Evolutionary conservation across 2,329 filamentous ascomycete genomes (phyloP).

Genomic region (Mycosphaerella sp.): DNA sequence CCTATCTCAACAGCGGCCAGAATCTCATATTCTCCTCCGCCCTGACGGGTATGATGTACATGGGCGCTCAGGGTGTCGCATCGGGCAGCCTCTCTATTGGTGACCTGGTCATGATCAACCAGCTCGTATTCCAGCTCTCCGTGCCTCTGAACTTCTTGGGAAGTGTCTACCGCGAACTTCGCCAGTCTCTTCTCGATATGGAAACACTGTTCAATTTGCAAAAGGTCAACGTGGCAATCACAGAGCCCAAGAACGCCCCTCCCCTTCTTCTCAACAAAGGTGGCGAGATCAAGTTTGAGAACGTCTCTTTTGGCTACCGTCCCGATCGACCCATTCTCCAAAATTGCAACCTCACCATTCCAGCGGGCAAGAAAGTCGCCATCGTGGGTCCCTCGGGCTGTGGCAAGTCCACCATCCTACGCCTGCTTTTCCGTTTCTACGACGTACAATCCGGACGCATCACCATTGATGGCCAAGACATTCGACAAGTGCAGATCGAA

Average conservation of each 20-base stretch:
- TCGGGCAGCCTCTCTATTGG: slow-evolving; percentile 77
- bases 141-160: slow-evolving; percentile 96
- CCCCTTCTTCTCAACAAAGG: slow-evolving; percentile 65
- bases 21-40: slow-evolving; percentile 96
- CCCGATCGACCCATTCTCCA: slow-evolving; percentile 78
- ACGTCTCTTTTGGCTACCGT: slow-evolving; percentile 90
- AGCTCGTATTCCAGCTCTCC: slow-evolving; percentile 95
- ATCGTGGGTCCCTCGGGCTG: slow-evolving; percentile 93
- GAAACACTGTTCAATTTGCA: slow-evolving; percentile 96
- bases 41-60: slow-evolving; percentile 95
- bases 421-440: slow-evolving; percentile 89
- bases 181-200: slow-evolving; percentile 95
- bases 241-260: slow-evolving; percentile 67
- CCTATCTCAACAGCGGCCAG: slow-evolving; percentile 88
- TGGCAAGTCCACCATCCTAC: slow-evolving; percentile 88
- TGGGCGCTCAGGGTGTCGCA: slow-evolving; percentile 84
- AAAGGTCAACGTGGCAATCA: slow-evolving; percentile 86
- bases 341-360: slow-evolving; percentile 80
- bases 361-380: slow-evolving; percentile 91
- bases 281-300: slow-evolving; percentile 88
- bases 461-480: slow-evolving; percentile 86
- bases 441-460: slow-evolving; percentile 81
- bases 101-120: slow-evolving; percentile 97
- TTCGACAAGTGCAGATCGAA: slow-evolving; percentile 73
- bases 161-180: slow-evolving; percentile 92